Conservation (phyloP, 2,329 filamentous ascomycete genomes). For the Cercospora sojina region DNA sequence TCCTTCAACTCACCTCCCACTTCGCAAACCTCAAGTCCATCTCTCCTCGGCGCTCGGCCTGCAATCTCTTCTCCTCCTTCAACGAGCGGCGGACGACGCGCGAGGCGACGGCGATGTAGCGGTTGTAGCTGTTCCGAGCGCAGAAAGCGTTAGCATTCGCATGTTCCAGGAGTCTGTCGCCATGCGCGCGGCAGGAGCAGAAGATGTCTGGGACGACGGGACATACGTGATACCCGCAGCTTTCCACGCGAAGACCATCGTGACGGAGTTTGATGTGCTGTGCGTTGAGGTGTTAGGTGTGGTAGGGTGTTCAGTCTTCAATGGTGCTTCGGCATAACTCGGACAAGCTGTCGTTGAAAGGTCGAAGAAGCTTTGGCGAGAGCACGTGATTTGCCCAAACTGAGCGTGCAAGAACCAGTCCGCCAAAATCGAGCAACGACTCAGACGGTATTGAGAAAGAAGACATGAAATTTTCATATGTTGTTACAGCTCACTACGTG, state of each 20-base stretch:
- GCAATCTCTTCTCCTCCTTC: constrained; percentile 89
- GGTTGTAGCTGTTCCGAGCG: constrained; percentile 82
- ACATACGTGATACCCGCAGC: constrained; percentile 92
- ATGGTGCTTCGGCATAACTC: constrained; percentile 13
- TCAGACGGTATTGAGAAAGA: not conserved
- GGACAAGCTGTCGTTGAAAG: constrained; percentile 6
- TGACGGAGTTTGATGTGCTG: constrained; percentile 46
- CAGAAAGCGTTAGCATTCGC: constrained; percentile 24
- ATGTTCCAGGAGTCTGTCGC: not conserved
- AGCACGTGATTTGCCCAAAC: not conserved
- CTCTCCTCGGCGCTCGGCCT: constrained; percentile 84
- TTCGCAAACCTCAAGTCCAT: constrained; percentile 87
- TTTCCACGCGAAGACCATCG: constrained; percentile 99
- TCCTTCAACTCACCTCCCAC: constrained; percentile 90
- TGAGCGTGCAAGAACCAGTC: too few species aligned
- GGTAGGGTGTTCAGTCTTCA: constrained; percentile 11
- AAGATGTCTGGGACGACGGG: not conserved
- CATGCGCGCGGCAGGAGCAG: not conserved
- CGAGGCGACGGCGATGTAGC: constrained; percentile 93
- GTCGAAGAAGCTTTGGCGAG: not conserved
- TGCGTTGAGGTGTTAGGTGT: constrained; percentile 13
- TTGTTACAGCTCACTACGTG: constrained; percentile 38
- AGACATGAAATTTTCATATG: constrained; percentile 25
- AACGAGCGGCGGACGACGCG: constrained; percentile 93
- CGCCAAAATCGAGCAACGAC: too few species aligned